Evolutionary conservation across 176 grass and related monocot genomes (phyloP).

Genomic region (Olyra latifolia): DNA sequence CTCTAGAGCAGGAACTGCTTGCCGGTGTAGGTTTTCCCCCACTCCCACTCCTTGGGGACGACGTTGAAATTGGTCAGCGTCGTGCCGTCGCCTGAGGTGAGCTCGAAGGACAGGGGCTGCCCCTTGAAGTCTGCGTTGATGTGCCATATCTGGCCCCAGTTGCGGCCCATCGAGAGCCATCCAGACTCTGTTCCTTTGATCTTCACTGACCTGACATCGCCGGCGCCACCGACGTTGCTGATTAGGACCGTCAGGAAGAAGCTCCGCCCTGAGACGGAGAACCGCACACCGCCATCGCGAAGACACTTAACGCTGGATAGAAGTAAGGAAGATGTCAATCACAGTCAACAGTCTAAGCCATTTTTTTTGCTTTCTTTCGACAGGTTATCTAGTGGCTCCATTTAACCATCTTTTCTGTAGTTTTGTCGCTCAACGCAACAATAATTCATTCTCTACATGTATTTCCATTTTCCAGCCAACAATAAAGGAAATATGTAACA

Average conservation of each 20-base stretch:
- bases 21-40: slow-evolving; percentile 73
- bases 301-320: slow-evolving; percentile 78
- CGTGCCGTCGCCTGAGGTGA: slow-evolving; percentile 71
- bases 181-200: slow-evolving; percentile 79
- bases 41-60: slow-evolving; percentile 80
- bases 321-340: slow-evolving; percentile 26
- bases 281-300: slow-evolving; percentile 75
- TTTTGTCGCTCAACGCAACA: background rate
- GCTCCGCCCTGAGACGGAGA: slow-evolving; percentile 56
- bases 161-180: slow-evolving; percentile 92
- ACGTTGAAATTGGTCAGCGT: slow-evolving; percentile 71
- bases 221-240: slow-evolving; percentile 88
- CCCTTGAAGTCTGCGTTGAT: slow-evolving; percentile 73
- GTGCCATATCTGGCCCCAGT: slow-evolving; percentile 97
- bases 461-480: background rate
- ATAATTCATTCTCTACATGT: background rate
- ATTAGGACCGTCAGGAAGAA: slow-evolving; percentile 83
- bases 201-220: slow-evolving; percentile 80
- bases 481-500: background rate
- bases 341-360: background rate
- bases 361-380: background rate
- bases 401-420: background rate
- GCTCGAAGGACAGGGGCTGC: slow-evolving; percentile 90
- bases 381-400: background rate
- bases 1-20: slow-evolving; percentile 93